A percentile compares a stretch with the other conserved stretches of the same genome.
Conservation (phyloP, 2,329 filamentous ascomycete species). For the Canariomyces notabilis region DNA sequence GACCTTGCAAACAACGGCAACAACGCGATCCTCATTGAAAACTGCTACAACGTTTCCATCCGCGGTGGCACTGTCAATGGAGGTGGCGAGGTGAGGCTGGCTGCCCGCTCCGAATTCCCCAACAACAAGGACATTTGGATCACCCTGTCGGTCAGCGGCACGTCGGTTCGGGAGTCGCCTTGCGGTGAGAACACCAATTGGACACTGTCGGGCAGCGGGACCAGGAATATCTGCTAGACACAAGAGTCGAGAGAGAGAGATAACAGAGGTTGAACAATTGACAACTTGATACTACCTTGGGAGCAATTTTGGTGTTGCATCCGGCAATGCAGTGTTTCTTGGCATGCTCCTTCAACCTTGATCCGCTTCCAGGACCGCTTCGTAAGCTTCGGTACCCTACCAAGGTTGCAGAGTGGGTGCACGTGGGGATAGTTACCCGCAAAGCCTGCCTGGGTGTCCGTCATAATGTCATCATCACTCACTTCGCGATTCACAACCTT, state of each 20-base stretch:
- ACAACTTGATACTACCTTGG: too few species aligned
- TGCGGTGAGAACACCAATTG: constrained; percentile 47
- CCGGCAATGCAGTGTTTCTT: too few species aligned
- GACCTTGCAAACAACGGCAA: constrained; percentile 50
- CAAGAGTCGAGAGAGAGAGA: too few species aligned
- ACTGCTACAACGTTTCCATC: constrained; percentile 53
- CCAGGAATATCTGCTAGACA: constrained; percentile 7
- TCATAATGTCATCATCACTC: background rate
- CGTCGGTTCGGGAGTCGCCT: constrained; percentile 47
- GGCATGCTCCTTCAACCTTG: too few species aligned
- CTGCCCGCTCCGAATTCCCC: constrained; percentile 49
- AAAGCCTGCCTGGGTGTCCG: too few species aligned
- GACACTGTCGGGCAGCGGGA: constrained; percentile 15
- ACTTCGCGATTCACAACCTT: background rate
- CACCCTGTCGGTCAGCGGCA: constrained; percentile 45
- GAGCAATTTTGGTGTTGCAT: too few species aligned
- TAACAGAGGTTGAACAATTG: too few species aligned
- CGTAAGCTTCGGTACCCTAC: too few species aligned
- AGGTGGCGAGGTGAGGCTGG: constrained; percentile 50
- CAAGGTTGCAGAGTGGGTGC: too few species aligned
- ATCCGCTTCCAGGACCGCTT: too few species aligned
- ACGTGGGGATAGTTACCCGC: too few species aligned
- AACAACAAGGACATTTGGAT: constrained; percentile 49
- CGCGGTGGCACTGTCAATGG: constrained; percentile 46
- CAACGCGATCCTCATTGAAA: constrained; percentile 54